Conservation (phyloP, 2,329 filamentous ascomycete species). For the Aspergillus transmontanensis region DNA sequence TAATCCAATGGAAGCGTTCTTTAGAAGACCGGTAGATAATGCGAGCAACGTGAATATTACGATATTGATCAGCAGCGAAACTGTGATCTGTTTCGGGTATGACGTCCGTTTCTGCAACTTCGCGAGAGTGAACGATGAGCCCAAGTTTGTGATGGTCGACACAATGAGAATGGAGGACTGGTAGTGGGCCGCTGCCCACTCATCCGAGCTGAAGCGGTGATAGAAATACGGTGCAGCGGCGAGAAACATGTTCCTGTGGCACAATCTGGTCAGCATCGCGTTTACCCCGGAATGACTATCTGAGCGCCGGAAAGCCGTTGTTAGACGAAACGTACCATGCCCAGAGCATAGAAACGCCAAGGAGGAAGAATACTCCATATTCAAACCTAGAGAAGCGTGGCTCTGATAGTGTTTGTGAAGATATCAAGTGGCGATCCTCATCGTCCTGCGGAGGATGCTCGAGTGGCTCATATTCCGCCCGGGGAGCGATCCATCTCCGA, state of each 20-base stretch:
- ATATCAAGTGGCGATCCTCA: slow-evolving; percentile 29
- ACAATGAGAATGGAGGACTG: slow-evolving; percentile 87
- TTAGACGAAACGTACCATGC: slow-evolving; percentile 69
- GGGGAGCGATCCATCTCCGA: slow-evolving; percentile 33
- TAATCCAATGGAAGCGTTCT: slow-evolving; percentile 59
- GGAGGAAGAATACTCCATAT: slow-evolving; percentile 79
- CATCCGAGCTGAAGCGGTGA: slow-evolving; percentile 70
- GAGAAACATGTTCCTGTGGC: slow-evolving; percentile 90
- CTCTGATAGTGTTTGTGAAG: slow-evolving; percentile 12
- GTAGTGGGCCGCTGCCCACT: slow-evolving; percentile 77
- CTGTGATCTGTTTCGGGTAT: slow-evolving; percentile 83
- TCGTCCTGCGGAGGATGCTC: slow-evolving; percentile 30
- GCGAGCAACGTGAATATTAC: slow-evolving; percentile 75
- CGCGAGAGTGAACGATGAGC: slow-evolving; percentile 73
- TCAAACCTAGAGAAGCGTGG: slow-evolving; percentile 76
- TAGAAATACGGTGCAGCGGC: slow-evolving; percentile 94
- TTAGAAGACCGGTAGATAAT: slow-evolving; percentile 72
- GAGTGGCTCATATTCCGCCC: slow-evolving; percentile 33
- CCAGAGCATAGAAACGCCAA: slow-evolving; percentile 96
- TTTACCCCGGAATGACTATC: neutral
- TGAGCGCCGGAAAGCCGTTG: neutral
- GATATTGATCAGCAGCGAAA: slow-evolving; percentile 76
- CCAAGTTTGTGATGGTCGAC: slow-evolving; percentile 80
- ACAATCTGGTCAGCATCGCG: slow-evolving; percentile 4
- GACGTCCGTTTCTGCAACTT: slow-evolving; percentile 80